Conservation (phyloP, 495 filamentous ascomycete species). For the Elaphomyces granulatus region DNA sequence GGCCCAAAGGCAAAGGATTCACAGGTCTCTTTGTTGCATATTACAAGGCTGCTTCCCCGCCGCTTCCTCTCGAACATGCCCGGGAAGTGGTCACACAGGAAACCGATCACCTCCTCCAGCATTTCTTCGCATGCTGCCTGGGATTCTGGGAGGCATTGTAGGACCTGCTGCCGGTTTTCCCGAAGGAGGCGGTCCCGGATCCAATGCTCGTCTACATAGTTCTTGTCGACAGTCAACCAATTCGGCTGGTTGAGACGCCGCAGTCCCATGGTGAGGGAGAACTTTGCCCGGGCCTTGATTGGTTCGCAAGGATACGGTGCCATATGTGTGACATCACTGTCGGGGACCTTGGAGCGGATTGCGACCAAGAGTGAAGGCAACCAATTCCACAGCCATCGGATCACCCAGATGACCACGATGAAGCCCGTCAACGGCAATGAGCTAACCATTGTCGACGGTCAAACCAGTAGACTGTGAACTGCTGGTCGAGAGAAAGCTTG, state of each 20-base stretch:
- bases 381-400: constrained; percentile 4
- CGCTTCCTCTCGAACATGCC: constrained; percentile 28
- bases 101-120: constrained; percentile 35
- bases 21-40: constrained; percentile 36
- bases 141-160: constrained; percentile 37
- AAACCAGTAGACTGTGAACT: not conserved
- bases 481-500: not conserved
- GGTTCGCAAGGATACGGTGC: constrained; percentile 31
- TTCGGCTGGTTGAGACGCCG: constrained; percentile 35
- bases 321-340: constrained; percentile 22
- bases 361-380: not conserved
- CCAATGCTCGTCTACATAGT: constrained; percentile 35
- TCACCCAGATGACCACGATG: constrained; percentile 1
- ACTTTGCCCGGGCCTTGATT: constrained; percentile 30
- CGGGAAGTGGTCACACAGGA: constrained; percentile 35
- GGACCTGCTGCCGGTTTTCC: constrained; percentile 27
- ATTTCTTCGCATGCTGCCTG: constrained; percentile 36
- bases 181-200: constrained; percentile 30
- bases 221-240: constrained; percentile 41
- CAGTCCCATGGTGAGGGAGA: constrained; percentile 41
- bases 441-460: constrained; percentile 4
- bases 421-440: constrained; percentile 5
- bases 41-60: constrained; percentile 13
- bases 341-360: not conserved
- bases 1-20: constrained; percentile 31